These are phyloP conservation scores for Pyracantha coccinea DNA, from an alignment of 331 rosid species.

Conservation along the genomic window DNA sequence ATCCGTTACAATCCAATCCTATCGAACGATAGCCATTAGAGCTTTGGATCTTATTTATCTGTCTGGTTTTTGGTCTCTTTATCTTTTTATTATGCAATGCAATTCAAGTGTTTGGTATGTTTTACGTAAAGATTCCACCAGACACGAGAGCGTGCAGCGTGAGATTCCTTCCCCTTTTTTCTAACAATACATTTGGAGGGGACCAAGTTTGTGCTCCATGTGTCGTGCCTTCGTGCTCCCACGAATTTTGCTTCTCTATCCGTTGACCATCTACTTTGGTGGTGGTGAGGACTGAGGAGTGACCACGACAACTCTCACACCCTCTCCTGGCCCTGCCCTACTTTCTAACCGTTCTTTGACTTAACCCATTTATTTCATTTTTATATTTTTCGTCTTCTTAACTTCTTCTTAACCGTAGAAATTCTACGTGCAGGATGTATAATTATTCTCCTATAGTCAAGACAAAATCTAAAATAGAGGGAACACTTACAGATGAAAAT, in stretches of 20 bases:
- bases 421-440: too few species aligned
- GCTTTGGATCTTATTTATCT: not conserved
- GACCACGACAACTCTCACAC: not conserved
- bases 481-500: too few species aligned
- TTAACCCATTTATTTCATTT: too few species aligned
- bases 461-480: too few species aligned
- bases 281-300: not conserved
- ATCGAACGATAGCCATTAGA: too few species aligned
- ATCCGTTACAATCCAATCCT: not conserved
- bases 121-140: not conserved
- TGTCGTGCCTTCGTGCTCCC: conserved; percentile 34
- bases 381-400: too few species aligned
- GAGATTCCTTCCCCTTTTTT: not conserved
- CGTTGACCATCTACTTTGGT: conserved; percentile 5
- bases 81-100: not conserved
- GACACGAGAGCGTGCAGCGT: not conserved
- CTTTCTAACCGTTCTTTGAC: too few species aligned
- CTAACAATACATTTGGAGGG: not conserved
- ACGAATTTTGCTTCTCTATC: conserved; percentile 11
- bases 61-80: not conserved
- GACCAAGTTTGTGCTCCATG: not conserved
- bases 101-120: not conserved
- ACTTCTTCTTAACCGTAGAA: too few species aligned
- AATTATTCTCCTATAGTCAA: too few species aligned
- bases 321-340: too few species aligned